phyloP scores from a whole-genome alignment of 441 rosid species.

The Pelargonium fulgidum region DNA sequence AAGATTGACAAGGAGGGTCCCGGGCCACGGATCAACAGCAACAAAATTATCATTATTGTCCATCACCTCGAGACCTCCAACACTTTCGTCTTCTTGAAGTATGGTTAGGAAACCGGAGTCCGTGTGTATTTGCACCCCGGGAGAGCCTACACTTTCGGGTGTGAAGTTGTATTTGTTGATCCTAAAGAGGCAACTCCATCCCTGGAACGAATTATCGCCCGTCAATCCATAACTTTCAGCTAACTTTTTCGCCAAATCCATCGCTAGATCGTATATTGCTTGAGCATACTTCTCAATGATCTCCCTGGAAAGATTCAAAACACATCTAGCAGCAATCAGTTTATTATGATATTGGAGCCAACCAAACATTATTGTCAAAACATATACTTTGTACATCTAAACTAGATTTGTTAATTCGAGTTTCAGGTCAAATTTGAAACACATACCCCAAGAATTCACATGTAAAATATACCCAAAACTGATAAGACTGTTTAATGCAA shows the following conservation, averaged over 20 bases:
- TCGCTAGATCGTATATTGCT: constrained; percentile 42
- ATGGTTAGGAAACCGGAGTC: constrained; percentile 75
- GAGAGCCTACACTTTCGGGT: constrained; percentile 51
- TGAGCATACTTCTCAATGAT: constrained; percentile 45
- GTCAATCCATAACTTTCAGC: constrained; percentile 44
- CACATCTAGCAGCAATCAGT: neutral
- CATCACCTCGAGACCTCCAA: constrained; percentile 79
- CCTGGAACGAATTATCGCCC: constrained; percentile 28
- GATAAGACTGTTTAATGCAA: no score
- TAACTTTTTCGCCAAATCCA: constrained; percentile 39
- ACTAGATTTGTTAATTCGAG: no score
- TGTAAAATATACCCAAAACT: no score
- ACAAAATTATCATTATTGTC: constrained; percentile 39
- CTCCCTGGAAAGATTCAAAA: constrained; percentile 31
- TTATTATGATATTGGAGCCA: no score
- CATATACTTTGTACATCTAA: no score
- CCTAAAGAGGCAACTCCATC: constrained; percentile 74
- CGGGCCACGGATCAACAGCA: constrained; percentile 50
- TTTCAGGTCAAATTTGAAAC: no score
- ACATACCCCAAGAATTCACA: no score
- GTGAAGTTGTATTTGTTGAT: constrained; percentile 76
- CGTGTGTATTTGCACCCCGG: constrained; percentile 76
- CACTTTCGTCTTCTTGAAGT: constrained; percentile 77
- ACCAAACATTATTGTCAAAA: no score
- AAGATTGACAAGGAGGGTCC: constrained; percentile 72